Base-by-base conservation (phyloP, 345 rosid genomes). In the Bruguiera gymnorhiza region DNA sequence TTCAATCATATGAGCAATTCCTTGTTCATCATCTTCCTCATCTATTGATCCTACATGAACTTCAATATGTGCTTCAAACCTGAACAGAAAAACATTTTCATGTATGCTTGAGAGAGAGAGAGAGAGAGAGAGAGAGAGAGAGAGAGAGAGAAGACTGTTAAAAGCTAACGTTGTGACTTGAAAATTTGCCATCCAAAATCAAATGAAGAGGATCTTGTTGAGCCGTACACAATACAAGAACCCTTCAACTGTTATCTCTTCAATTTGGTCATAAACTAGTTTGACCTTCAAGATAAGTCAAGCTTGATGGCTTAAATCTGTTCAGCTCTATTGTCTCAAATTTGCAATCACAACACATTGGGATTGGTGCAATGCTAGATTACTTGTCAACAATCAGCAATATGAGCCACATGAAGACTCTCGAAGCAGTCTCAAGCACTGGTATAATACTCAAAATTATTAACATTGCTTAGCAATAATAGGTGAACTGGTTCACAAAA, bases 11-110 rank as follows among this genome's bases (percentile, higher is more conserved):
- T 95, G 99, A 24, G 99, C 99, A 63, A 95, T 95, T 79, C 99
- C 99, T 82, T 95, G 99, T 80, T 95, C 98, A 80, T 95, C 99
- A 68, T 89, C 92, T 86, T 90, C 98, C 85, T 95, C 99, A 26
- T 95, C 99, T 72, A 95, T 88, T 9, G 99, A 92, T 69, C 99
- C 99, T 50, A 73, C 98, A 82, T 95, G 99, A 76, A 95, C 96
- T 87, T 95, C 99, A 96, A 92, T 92, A 78, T 95, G 99, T 72
- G 99, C 99, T 78, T 92, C 99, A 80, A 95, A 90, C 90, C 99
- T 94, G 78, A 65, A 70, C 69, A 65, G 32, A 65, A 76, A 65
- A 76, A 66, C 70, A 78, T 16, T 78, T 63, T 23, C 54, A 24
- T 26, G 59, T 50, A 52, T 48, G 62, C 54, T 55, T 69, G 62